phyloP scores from a whole-genome alignment of 2,329 filamentous ascomycete genomes.

The Simplicillium sp. region DNA sequence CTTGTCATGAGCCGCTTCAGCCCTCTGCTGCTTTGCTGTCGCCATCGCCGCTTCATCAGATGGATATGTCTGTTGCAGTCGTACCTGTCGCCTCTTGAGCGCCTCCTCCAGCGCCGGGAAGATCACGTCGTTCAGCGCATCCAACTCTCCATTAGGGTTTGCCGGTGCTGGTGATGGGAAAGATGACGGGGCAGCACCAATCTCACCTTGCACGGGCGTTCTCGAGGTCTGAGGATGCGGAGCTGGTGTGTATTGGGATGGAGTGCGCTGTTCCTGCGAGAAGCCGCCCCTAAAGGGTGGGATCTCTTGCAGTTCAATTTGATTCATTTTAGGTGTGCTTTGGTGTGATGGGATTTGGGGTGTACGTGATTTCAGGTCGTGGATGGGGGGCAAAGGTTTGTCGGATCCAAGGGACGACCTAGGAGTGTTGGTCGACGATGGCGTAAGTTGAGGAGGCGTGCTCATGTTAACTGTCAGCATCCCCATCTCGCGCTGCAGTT shows the following conservation, averaged over 20 bases:
- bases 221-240: slow-evolving; percentile 5
- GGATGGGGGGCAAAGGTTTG: slow-evolving; percentile 9
- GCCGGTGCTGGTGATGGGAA: slow-evolving; percentile 49
- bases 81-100: slow-evolving; percentile 65
- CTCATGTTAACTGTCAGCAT: slow-evolving; percentile 37
- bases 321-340: slow-evolving; percentile 26
- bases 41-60: slow-evolving; percentile 25
- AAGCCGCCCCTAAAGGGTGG: slow-evolving; percentile 40
- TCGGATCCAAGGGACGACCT: neutral
- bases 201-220: slow-evolving; percentile 15
- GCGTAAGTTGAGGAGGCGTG: slow-evolving; percentile 16
- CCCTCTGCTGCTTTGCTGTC: slow-evolving; percentile 57
- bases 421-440: slow-evolving; percentile 12
- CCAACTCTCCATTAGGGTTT: slow-evolving; percentile 60
- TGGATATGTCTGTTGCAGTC: slow-evolving; percentile 43
- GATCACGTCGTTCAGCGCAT: slow-evolving; percentile 83
- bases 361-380: neutral
- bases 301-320: slow-evolving; percentile 42
- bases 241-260: slow-evolving; percentile 18
- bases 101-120: slow-evolving; percentile 88
- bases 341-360: slow-evolving; percentile 17
- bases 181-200: slow-evolving; percentile 28
- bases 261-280: slow-evolving; percentile 17
- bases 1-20: slow-evolving; percentile 68
- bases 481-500: slow-evolving; percentile 54